Percentiles rank a stretch among this genome's conserved stretches.
Conservation (phyloP, 257 asterid genomes). For the Fraxinus excelsior region DNA sequence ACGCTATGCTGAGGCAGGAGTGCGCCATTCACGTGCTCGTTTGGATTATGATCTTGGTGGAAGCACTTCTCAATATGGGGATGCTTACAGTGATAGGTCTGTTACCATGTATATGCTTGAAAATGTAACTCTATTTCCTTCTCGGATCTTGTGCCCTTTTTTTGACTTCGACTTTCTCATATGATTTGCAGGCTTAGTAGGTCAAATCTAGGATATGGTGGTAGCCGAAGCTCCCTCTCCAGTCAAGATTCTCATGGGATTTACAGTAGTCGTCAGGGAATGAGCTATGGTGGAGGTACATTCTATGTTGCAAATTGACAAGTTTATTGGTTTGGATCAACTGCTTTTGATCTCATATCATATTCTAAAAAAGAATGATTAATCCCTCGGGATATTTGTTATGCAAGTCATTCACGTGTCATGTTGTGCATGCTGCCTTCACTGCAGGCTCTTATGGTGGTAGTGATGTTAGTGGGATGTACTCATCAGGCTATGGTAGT, state of each 20-base stretch:
- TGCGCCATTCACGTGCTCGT: slow-evolving; percentile 89
- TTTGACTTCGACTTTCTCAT: slow-evolving; percentile 2
- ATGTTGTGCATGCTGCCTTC: background rate
- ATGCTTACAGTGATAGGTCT: slow-evolving; percentile 83
- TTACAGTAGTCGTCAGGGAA: slow-evolving; percentile 79
- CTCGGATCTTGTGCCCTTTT: background rate
- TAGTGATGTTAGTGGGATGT: slow-evolving; percentile 75
- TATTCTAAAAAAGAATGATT: too few relatives aligned
- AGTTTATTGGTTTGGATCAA: background rate
- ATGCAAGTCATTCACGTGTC: background rate
- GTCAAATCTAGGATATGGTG: slow-evolving; percentile 72
- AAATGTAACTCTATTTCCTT: background rate
- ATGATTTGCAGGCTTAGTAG: slow-evolving; percentile 61
- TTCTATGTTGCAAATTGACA: background rate
- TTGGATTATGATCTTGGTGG: slow-evolving; percentile 75
- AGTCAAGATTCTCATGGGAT: slow-evolving; percentile 82
- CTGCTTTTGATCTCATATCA: background rate
- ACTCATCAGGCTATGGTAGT: slow-evolving; percentile 75
- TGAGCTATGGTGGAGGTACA: slow-evolving; percentile 83
- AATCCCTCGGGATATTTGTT: background rate
- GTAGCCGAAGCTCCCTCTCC: slow-evolving; percentile 71
- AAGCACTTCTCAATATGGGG: slow-evolving; percentile 78
- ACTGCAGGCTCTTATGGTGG: slow-evolving; percentile 77
- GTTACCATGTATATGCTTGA: slow-evolving; percentile 7
- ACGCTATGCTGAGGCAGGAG: slow-evolving; percentile 76